Evolutionary conservation across 257 asterid genomes (phyloP).

Genomic region (Scutellaria baicalensis): DNA sequence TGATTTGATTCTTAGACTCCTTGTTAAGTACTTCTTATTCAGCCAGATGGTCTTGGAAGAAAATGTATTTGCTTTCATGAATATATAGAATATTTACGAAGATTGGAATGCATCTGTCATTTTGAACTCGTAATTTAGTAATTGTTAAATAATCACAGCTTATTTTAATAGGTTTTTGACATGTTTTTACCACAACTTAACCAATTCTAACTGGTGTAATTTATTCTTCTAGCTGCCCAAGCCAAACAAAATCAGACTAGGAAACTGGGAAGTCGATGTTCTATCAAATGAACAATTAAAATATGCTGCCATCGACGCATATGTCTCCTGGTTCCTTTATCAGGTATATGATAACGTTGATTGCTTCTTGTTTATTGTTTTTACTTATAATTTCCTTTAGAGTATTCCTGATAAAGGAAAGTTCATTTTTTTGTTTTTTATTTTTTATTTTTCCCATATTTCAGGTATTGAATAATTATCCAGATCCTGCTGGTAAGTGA

Average conservation of each 20-base stretch:
- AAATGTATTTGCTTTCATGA: neutral
- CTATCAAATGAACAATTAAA: slow-evolving; percentile 58
- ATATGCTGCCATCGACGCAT: slow-evolving; percentile 94
- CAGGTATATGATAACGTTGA: slow-evolving; percentile 41
- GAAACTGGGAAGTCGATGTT: slow-evolving; percentile 81
- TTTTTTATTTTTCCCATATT: neutral
- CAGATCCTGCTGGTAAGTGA: slow-evolving; percentile 31
- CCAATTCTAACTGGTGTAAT: slow-evolving; percentile 13
- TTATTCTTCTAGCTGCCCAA: slow-evolving; percentile 70
- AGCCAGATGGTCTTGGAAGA: neutral
- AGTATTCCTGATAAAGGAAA: neutral
- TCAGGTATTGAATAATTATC: slow-evolving; percentile 56
- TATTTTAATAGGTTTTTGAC: neutral
- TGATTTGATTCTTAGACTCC: slow-evolving; percentile 1
- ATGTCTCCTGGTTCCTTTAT: slow-evolving; percentile 70
- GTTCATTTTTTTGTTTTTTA: neutral
- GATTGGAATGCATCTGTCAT: neutral
- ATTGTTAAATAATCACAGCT: neutral
- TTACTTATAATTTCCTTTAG: neutral
- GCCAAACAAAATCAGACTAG: slow-evolving; percentile 59
- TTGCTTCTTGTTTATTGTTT: neutral
- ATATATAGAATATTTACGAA: neutral
- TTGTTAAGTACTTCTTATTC: neutral
- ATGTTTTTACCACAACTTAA: neutral
- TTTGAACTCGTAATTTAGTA: neutral